These are phyloP conservation scores for Umbelopsis sp. DNA, from an alignment of 371 early-diverging fungal genomes.

Conservation along the genomic window DNA sequence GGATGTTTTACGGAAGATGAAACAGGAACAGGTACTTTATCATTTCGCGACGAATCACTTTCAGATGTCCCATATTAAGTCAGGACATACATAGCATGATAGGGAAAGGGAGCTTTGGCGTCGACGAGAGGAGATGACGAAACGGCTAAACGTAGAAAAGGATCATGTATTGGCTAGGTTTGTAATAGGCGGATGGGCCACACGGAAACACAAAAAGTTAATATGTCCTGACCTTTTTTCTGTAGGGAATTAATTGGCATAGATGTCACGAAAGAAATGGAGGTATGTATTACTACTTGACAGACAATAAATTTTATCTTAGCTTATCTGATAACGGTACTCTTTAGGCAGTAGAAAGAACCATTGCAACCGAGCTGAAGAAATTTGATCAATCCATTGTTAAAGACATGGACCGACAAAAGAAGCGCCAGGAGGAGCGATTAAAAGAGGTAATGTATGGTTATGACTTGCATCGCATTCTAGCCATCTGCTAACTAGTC, in stretches of 20 bases:
- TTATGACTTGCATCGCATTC: not conserved
- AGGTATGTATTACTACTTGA: not conserved
- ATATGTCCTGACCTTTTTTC: not conserved
- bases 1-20: conserved; percentile 31
- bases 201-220: not conserved
- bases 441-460: conserved; percentile 27
- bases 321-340: not conserved
- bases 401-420: conserved; percentile 40
- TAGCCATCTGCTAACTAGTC: not conserved
- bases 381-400: conserved; percentile 39
- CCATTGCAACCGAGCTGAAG: conserved; percentile 30
- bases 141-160: conserved; percentile 31
- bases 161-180: conserved; percentile 44
- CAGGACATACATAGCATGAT: conserved; percentile 21
- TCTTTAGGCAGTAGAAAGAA: conserved; percentile 24
- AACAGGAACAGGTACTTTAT: conserved; percentile 31
- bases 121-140: conserved; percentile 32
- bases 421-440: conserved; percentile 31
- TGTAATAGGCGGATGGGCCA: not conserved
- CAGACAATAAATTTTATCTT: not conserved
- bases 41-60: not conserved
- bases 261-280: conserved; percentile 16
- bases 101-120: conserved; percentile 39
- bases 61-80: not conserved
- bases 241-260: conserved; percentile 31